phyloP scores from a whole-genome alignment of 2,329 filamentous ascomycete species.

The Claviceps citrina region DNA sequence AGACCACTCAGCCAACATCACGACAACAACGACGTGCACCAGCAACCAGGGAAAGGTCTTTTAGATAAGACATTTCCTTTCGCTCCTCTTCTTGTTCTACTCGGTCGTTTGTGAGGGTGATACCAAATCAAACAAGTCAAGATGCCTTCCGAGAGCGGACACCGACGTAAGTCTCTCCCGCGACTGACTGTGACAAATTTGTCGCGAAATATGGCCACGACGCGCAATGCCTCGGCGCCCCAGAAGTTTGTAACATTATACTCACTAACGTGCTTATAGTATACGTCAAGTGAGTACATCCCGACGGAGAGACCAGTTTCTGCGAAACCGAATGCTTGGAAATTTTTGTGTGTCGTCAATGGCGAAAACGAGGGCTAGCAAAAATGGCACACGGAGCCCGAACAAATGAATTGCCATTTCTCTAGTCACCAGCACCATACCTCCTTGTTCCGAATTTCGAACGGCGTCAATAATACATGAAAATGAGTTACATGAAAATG shows the following conservation, averaged over 20 bases:
- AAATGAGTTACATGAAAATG: too few species aligned
- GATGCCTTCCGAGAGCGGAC: conserved; percentile 78
- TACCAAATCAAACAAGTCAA: conserved; percentile 39
- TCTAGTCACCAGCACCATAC: too few species aligned
- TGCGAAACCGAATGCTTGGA: neutral
- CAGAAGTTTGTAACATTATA: conserved; percentile 19
- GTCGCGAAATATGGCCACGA: neutral
- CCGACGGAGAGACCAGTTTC: neutral
- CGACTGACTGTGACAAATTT: neutral
- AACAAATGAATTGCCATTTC: neutral
- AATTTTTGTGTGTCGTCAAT: neutral
- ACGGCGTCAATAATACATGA: neutral
- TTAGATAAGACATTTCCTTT: conserved; percentile 28
- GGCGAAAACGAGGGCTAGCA: neutral
- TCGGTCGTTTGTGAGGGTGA: conserved; percentile 32
- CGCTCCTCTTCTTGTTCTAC: conserved; percentile 24
- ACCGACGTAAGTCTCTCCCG: conserved; percentile 57
- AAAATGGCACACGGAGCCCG: neutral
- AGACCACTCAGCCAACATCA: conserved; percentile 16
- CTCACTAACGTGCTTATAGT: conserved; percentile 31
- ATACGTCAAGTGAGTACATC: conserved; percentile 70
- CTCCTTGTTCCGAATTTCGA: too few species aligned
- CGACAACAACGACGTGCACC: conserved; percentile 26
- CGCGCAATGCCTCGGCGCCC: conserved; percentile 5
- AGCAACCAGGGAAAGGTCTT: conserved; percentile 28